Evolutionary conservation across 805 yeast genomes (phyloP), one percentile per base, ranked within the genome.

Genomic region (Myxozyma kluyveri): DNA sequence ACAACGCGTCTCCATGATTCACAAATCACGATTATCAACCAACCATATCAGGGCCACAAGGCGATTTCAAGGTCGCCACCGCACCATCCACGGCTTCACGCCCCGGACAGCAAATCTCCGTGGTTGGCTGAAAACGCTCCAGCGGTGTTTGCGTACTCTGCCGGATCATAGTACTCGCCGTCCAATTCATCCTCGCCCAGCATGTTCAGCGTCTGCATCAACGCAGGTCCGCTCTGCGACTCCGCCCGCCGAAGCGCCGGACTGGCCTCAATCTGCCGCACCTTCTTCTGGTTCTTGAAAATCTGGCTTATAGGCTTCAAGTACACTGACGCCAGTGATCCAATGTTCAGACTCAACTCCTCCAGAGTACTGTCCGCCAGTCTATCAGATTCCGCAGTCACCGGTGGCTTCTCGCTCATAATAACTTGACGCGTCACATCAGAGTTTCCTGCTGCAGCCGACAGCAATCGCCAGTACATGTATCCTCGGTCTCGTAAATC

Each of bases 401-500:
- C 84, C 0, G 75, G 69, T 0, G 96, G 95, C 19, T 80, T 51
- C 2, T 72, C 71, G 12, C 81, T 80, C 58, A 81, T 74, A 10
- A 89, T 75, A n/a, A 90, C 75, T 21, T 73, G 75, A 46, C 70
- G 67, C 2, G 81, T 72, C 2, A 73, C 69, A 18, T 73, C 72
- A 4, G 70, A 68, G 37, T 66, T 69, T 4, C 65, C 70, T 33
- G 73, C 73, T 43, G 72, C 73, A 4, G 75, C 55, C 0, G 93
- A 80, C 4, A 90, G 69, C 26, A 90, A 69, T 51, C 96, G 75
- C 93, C 95, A 85, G 69, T 91, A 90, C 69, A 88, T 81, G 63
- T 74, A 84, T 0, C 91, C 96, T 36, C 96, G 71, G 59, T 88
- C 95, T 55, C 97, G 75, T 9, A 89, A 68, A 68, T 91, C 98